Evolutionary conservation across 2,329 filamentous ascomycete genomes (phyloP).

Genomic region (Diatrype stigma): DNA sequence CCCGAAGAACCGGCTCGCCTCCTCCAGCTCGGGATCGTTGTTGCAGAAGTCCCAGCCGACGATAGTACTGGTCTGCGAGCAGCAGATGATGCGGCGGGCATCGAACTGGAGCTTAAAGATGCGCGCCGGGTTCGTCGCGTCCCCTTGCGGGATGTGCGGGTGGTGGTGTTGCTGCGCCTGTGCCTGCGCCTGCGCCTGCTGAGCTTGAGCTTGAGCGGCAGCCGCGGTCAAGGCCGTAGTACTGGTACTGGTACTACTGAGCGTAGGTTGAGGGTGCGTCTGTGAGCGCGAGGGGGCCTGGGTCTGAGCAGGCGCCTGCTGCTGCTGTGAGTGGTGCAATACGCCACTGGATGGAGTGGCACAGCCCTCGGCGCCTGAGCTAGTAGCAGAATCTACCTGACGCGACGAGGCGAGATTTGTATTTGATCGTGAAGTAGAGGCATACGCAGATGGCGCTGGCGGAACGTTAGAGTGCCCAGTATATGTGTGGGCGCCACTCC

Average conservation of each 20-base stretch:
- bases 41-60: conserved; percentile 98
- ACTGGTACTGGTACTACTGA: conserved; percentile 1
- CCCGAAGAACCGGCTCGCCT: conserved; percentile 74
- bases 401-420: not conserved
- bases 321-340: conserved; percentile 1
- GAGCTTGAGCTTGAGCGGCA: conserved; percentile 9
- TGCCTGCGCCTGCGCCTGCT: conserved; percentile 1
- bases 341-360: not conserved
- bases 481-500: not conserved
- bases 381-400: not conserved
- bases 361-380: not conserved
- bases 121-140: conserved; percentile 47
- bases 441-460: not conserved
- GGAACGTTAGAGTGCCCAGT: not conserved
- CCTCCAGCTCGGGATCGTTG: conserved; percentile 73
- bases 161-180: conserved; percentile 29
- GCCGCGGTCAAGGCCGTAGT: conserved; percentile 1
- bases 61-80: conserved; percentile 85
- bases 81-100: conserved; percentile 87
- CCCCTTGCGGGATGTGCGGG: conserved; percentile 40
- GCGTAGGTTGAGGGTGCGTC: conserved; percentile 10
- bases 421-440: not conserved
- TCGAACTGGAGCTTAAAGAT: conserved; percentile 99
- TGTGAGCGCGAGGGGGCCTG: conserved; percentile 11
- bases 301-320: conserved; percentile 1